Evolutionary conservation across 1,284 basidiomycete species (phyloP), one percentile per base, ranked within the genome.

Genomic region (Amylostereum areolatum): DNA sequence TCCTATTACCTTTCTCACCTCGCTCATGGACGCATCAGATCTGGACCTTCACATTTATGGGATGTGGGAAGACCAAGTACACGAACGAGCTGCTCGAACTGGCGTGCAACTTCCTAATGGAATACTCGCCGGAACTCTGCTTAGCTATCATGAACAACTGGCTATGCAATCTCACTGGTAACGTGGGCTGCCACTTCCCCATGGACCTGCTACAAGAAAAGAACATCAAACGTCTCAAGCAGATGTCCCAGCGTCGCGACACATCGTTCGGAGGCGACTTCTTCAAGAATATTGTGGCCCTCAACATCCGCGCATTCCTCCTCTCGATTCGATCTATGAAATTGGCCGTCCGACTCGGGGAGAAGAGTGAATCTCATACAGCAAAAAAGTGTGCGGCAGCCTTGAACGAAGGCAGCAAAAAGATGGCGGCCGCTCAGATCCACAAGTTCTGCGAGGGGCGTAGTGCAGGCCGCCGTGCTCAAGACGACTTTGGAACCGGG

Each of bases 71-170:
- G 3, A 55, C 55, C n/a, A 59, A 63, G 27, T 67, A 67, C 46
- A 55, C 55, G 1, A 58, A 61, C 35, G 62, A 63, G 40, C 56
- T 67, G 2, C 58, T 66, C 9, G 64, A 67, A 44, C 43, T 66
- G 25, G 59, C 57, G 2, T 66, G 64, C 52, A 62, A 61, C 40
- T 63, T 65, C 49, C 50, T 59, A n/a, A 65, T 54, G 42, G 64
- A 67, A 33, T 64, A 51, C 33, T 55, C 55, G 2, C 40, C 37
- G 0, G 56, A 52, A 5, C 47, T 65, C 5, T 37, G 43, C 9
- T 31, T 49, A 2, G 55, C 52, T 1, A 50, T 66, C 1, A 46
- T 63, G 8, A 52, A 61, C n/a, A 58, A 61, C 30, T 61, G 58
- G 31, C 53, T 65, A 0, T 57, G 59, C 32, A 59, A 56, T 31